phyloP scores from a whole-genome alignment of 345 rosid species.

The rapeseed (Brassica napus) region DNA sequence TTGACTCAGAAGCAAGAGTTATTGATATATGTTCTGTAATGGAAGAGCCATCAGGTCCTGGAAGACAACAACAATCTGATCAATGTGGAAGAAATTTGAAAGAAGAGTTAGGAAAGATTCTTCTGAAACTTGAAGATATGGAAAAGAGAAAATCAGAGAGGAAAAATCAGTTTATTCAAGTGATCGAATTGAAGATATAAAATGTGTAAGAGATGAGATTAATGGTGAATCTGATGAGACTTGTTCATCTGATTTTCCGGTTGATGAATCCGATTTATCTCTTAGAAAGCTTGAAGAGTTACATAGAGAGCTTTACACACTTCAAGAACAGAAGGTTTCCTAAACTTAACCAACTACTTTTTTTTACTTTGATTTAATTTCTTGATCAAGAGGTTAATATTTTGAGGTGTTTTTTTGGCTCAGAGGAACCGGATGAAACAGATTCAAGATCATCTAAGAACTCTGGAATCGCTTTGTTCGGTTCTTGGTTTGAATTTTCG shows the following conservation, averaged over 20 bases:
- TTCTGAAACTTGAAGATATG: conserved; percentile 90
- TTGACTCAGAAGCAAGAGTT: conserved; percentile 79
- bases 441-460: conserved; percentile 54
- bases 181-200: conserved; percentile 60
- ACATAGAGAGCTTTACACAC: conserved; percentile 61
- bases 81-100: conserved; percentile 71
- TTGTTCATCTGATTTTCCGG: conserved; percentile 37
- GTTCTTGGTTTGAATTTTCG: conserved; percentile 76
- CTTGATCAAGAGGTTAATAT: not conserved
- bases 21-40: conserved; percentile 77
- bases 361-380: not conserved
- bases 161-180: conserved; percentile 73
- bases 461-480: conserved; percentile 55
- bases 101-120: conserved; percentile 66
- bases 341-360: not conserved
- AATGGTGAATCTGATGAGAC: conserved; percentile 47
- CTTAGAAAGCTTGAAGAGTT: conserved; percentile 75
- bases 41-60: conserved; percentile 79
- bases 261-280: conserved; percentile 79
- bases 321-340: conserved; percentile 73
- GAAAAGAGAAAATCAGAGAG: conserved; percentile 71
- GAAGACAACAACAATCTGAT: conserved; percentile 75
- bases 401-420: not conserved
- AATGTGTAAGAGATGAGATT: conserved; percentile 58
- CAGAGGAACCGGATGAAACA: conserved; percentile 70